Percentiles rank a stretch among this genome's conserved stretches.
phyloP scores from a whole-genome alignment of 495 filamentous ascomycete genomes.

The Penicillium salamii region DNA sequence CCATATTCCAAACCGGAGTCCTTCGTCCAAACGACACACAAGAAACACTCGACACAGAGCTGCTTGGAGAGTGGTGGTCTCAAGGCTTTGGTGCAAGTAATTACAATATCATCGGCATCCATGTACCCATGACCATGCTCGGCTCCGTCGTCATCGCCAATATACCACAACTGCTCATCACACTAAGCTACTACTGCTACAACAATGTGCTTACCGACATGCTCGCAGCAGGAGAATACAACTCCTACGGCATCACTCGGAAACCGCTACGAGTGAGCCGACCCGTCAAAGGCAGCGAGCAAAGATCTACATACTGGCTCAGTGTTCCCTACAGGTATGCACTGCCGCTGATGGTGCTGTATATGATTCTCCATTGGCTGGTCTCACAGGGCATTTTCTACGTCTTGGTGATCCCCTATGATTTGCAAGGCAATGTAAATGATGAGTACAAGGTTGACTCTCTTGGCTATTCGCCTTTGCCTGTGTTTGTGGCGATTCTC shows the following conservation, averaged over 20 bases:
- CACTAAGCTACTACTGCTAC: slow-evolving; percentile 40
- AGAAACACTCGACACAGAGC: too few species aligned
- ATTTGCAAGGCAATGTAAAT: not conserved
- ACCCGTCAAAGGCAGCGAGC: slow-evolving; percentile 35
- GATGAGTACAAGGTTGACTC: slow-evolving; percentile 6
- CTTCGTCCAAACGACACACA: too few species aligned
- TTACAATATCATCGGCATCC: too few species aligned
- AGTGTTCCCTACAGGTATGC: slow-evolving; percentile 38
- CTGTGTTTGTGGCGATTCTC: slow-evolving; percentile 24
- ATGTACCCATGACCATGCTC: not conserved
- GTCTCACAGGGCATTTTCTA: slow-evolving; percentile 42
- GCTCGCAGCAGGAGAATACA: slow-evolving; percentile 37
- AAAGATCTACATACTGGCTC: slow-evolving; percentile 41
- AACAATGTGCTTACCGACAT: slow-evolving; percentile 41
- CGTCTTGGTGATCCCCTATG: slow-evolving; percentile 17
- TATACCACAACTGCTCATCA: slow-evolving; percentile 43
- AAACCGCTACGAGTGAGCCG: slow-evolving; percentile 46
- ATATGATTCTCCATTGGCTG: slow-evolving; percentile 37
- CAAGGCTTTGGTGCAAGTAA: too few species aligned
- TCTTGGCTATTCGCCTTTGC: slow-evolving; percentile 28
- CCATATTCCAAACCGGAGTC: too few species aligned
- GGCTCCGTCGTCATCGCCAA: slow-evolving; percentile 30
- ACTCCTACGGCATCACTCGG: slow-evolving; percentile 19
- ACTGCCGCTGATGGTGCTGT: slow-evolving; percentile 25
- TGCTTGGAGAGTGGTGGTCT: too few species aligned